phyloP scores from a whole-genome alignment of 192 early-diverging fungal genomes.

The Coemansia sp. region DNA sequence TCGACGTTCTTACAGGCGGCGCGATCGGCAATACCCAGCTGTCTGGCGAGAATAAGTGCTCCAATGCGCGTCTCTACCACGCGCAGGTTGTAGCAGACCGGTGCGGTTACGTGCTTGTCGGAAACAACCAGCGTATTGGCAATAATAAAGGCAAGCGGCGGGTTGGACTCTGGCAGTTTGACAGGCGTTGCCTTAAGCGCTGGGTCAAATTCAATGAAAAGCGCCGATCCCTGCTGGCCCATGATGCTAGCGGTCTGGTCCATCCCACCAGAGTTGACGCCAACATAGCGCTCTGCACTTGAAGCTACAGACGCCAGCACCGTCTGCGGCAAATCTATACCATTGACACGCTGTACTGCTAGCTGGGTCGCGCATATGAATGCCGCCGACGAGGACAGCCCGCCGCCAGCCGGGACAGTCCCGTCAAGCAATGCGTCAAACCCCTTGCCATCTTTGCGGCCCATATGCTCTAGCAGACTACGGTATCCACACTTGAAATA shows the following conservation, averaged over 20 bases:
- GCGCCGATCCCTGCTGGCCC: conserved; percentile 61
- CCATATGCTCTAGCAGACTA: conserved; percentile 38
- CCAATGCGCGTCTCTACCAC: conserved; percentile 88
- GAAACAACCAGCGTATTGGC: conserved; percentile 83
- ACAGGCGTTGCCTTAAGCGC: conserved; percentile 60
- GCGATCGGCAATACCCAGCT: conserved; percentile 45
- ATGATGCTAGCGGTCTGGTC: conserved; percentile 88
- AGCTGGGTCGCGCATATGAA: conserved; percentile 81
- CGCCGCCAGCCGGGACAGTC: conserved; percentile 80
- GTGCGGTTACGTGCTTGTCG: conserved; percentile 86
- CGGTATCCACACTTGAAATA: conserved; percentile 90
- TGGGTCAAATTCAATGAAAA: conserved; percentile 82
- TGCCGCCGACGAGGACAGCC: conserved; percentile 87
- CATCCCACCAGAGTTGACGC: conserved; percentile 71
- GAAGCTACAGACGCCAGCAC: conserved; percentile 64
- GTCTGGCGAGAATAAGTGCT: conserved; percentile 60
- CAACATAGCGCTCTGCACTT: conserved; percentile 73
- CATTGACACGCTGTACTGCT: conserved; percentile 55
- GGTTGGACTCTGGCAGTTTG: conserved; percentile 58
- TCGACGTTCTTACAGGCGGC: conserved; percentile 56
- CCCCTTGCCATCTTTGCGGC: conserved; percentile 31
- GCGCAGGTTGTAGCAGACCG: conserved; percentile 87
- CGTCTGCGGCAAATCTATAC: conserved; percentile 9
- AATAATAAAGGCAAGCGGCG: conserved; percentile 72
- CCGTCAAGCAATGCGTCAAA: conserved; percentile 75